Evolutionary conservation across 805 yeast genomes (phyloP).

Genomic region (Pichia eremophila): DNA sequence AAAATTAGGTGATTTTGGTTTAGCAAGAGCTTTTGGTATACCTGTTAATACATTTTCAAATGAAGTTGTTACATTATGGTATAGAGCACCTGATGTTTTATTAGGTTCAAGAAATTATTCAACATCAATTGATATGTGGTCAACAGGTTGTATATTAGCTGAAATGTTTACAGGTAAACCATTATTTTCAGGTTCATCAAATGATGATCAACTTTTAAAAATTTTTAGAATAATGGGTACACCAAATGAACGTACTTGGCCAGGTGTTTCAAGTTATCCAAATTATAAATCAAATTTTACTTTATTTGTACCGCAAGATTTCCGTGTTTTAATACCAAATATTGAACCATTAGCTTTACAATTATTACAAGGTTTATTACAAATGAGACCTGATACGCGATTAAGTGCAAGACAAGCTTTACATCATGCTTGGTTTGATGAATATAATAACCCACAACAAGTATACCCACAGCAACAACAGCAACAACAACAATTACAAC

Average conservation of each 20-base stretch:
- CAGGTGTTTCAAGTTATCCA: conserved; percentile 85
- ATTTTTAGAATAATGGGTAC: conserved; percentile 94
- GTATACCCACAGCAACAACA: conserved; percentile 6
- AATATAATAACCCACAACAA: conserved; percentile 33
- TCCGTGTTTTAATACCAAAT: conserved; percentile 57
- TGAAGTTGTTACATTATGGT: conserved; percentile 97
- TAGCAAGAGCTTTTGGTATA: conserved; percentile 95
- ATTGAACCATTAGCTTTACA: conserved; percentile 64
- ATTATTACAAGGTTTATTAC: conserved; percentile 47
- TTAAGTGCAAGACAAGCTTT: conserved; percentile 52
- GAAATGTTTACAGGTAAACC: conserved; percentile 99
- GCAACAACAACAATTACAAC: neutral
- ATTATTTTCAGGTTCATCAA: conserved; percentile 89
- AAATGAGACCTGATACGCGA: conserved; percentile 54
- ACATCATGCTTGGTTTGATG: conserved; percentile 77
- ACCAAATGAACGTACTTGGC: conserved; percentile 94
- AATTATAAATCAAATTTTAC: conserved; percentile 81
- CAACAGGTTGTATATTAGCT: conserved; percentile 95
- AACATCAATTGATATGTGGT: conserved; percentile 97
- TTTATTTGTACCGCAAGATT: conserved; percentile 80
- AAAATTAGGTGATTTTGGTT: conserved; percentile 92
- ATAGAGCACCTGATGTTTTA: conserved; percentile 93
- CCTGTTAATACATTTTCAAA: conserved; percentile 96
- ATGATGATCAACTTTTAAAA: conserved; percentile 88
- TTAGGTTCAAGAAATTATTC: conserved; percentile 93